Conservation (phyloP, 1,284 basidiomycete genomes). For the Malassezia obtusa region DNA sequence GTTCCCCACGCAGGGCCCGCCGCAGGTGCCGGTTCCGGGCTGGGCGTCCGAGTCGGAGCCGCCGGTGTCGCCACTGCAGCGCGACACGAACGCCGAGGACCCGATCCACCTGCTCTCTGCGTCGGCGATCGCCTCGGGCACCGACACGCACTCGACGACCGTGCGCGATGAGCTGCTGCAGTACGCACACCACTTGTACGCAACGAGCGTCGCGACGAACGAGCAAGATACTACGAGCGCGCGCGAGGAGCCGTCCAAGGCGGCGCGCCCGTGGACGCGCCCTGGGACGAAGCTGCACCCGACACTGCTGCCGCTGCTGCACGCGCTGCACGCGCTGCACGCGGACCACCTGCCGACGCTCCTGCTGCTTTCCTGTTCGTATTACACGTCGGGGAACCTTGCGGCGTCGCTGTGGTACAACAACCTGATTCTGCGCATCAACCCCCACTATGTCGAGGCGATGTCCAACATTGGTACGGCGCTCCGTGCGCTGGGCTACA, state of each 20-base stretch:
- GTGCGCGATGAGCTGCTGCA: conserved; percentile 42
- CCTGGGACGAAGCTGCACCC: conserved; percentile 26
- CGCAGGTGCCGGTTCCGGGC: neutral
- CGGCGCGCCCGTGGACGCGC: neutral
- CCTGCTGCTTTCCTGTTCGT: conserved; percentile 40
- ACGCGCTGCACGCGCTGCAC: conserved; percentile 38
- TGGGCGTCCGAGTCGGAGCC: conserved; percentile 9
- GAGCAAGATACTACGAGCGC: too few species aligned
- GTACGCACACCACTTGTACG: conserved; percentile 41
- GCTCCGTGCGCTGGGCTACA: conserved; percentile 50
- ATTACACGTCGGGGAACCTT: conserved; percentile 35
- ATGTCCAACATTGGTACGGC: conserved; percentile 54
- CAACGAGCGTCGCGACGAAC: conserved; percentile 18
- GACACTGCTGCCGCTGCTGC: conserved; percentile 36
- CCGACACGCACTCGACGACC: conserved; percentile 23
- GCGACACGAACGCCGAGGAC: conserved; percentile 24
- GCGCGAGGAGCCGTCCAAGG: neutral
- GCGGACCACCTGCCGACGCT: conserved; percentile 36
- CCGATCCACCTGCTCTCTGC: conserved; percentile 32
- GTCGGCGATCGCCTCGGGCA: conserved; percentile 28
- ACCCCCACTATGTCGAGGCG: conserved; percentile 50
- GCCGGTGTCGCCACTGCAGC: conserved; percentile 20
- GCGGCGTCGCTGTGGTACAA: conserved; percentile 48
- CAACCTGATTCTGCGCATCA: conserved; percentile 40
- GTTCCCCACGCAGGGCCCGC: neutral